Base-by-base conservation (phyloP, 768 basidiomycete species). In the Lentinula detonsa region DNA sequence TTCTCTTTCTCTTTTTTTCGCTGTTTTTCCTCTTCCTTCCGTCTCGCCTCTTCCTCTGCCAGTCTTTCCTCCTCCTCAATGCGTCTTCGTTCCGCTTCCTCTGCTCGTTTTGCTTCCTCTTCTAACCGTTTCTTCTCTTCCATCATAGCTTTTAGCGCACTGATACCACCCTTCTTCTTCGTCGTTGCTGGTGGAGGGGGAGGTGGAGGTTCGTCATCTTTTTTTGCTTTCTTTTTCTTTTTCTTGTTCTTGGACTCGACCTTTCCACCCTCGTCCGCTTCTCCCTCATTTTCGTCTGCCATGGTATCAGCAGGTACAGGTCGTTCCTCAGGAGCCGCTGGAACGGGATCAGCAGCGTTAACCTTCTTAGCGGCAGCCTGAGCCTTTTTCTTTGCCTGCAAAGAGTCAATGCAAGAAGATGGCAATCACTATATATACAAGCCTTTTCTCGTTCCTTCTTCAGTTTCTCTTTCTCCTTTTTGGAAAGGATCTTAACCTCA, bases 371-470 rank as follows among this genome's bases (percentile, higher is more conserved):
- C 89, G 21, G 89, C 93, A 4, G 89, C 89, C 73, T 95, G 92
- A 5, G 91, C 93, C 72, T 96, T 97, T 80, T 95, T 95, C 80
- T 93, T 95, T 0, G 91, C 93, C 93, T 95, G 68, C 2, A 65
- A 60, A 60, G 57, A 54, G 1, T 64, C 13, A 56, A 63, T 35
- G 54, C 45, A 40, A 28, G n/a, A 55, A 62, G 34, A 60, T 50
- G 43, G 4, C 3, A 59, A 57, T 45, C 23, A 50, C 2, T 23
- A 58, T n/a, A 42, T 42, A 45, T 43, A 43, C 21, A 39, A 43
- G 59, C 94, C 88, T 97, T 97, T 78, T 97, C 95, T 56, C 86
- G 85, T 75, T 98, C 95, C 76, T 98, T 98, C 84, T 98, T 98
- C 63, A 96, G 78, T 71, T 88, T 88, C 72, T 98, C 95, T 76